Percentiles rank a stretch among this genome's conserved stretches.
These are phyloP conservation scores for Penicillium coprophilum DNA, from an alignment of 495 filamentous ascomycete genomes.

Conservation along the genomic window DNA sequence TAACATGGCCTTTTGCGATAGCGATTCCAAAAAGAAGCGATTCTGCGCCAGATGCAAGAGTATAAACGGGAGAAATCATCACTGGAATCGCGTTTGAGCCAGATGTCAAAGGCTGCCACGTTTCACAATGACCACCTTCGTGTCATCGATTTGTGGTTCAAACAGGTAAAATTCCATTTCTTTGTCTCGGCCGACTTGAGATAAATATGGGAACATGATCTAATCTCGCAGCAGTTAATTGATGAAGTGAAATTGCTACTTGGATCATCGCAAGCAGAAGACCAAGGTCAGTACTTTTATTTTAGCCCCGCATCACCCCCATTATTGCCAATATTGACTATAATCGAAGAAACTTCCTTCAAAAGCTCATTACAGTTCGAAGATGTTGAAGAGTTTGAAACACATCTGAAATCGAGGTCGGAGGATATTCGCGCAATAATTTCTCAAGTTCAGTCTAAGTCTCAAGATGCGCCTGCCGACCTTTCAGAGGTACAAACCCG, in stretches of 20 bases:
- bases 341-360: slow-evolving; percentile 27
- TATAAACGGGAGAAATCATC: slow-evolving; percentile 85
- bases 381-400: slow-evolving; percentile 62
- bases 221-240: slow-evolving; percentile 58
- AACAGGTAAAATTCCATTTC: slow-evolving; percentile 62
- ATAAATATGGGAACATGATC: background rate
- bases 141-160: slow-evolving; percentile 86
- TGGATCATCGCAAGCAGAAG: slow-evolving; percentile 51
- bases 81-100: slow-evolving; percentile 71
- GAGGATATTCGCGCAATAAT: slow-evolving; percentile 62
- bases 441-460: slow-evolving; percentile 52
- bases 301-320: background rate
- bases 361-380: slow-evolving; percentile 38
- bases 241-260: slow-evolving; percentile 79
- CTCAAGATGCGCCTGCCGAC: slow-evolving; percentile 54
- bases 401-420: slow-evolving; percentile 66
- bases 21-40: slow-evolving; percentile 97
- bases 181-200: background rate
- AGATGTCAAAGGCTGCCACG: slow-evolving; percentile 68
- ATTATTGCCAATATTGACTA: slow-evolving; percentile 17
- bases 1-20: slow-evolving; percentile 38
- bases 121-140: slow-evolving; percentile 92
- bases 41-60: slow-evolving; percentile 94
- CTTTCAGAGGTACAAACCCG: slow-evolving; percentile 69
- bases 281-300: slow-evolving; percentile 50